Conservation (phyloP, 805 yeast species). For the Barnettozyma populi region DNA sequence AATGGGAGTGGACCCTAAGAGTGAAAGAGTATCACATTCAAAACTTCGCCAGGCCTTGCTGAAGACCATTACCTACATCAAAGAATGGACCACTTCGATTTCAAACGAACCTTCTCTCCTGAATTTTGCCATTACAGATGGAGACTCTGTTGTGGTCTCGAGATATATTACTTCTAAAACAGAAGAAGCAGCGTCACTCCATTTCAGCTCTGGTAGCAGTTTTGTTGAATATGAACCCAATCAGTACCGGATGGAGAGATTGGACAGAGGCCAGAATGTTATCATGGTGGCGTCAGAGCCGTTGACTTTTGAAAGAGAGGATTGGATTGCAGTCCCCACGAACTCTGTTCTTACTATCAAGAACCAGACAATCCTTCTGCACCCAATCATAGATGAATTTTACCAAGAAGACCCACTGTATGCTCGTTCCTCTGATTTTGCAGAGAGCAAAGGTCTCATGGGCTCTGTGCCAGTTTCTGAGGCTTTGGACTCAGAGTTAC, state of each 20-base stretch:
- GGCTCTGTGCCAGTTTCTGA: constrained; percentile 79
- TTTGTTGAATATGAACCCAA: constrained; percentile 90
- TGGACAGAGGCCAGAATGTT: constrained; percentile 88
- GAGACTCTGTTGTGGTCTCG: constrained; percentile 76
- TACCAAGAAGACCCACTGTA: constrained; percentile 66
- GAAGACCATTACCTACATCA: constrained; percentile 68
- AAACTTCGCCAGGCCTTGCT: constrained; percentile 63
- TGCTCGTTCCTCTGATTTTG: constrained; percentile 72
- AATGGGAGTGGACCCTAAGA: constrained; percentile 69
- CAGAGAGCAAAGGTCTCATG: constrained; percentile 88
- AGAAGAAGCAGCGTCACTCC: constrained; percentile 94
- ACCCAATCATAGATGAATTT: constrained; percentile 88
- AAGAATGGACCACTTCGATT: constrained; percentile 66
- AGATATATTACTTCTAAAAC: constrained; percentile 83
- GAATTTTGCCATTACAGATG: constrained; percentile 95
- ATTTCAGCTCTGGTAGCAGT: constrained; percentile 89
- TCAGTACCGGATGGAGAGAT: constrained; percentile 88
- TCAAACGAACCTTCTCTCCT: constrained; percentile 77
- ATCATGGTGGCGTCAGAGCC: constrained; percentile 98
- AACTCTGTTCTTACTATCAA: constrained; percentile 79
- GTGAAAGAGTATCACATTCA: constrained; percentile 45
- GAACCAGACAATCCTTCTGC: constrained; percentile 81
- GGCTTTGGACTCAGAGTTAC: constrained; percentile 47
- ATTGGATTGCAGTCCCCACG: constrained; percentile 96
- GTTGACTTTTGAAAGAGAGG: constrained; percentile 90